These are phyloP conservation scores for Candida argentea DNA, from an alignment of 805 yeast species.

Conservation along the genomic window DNA sequence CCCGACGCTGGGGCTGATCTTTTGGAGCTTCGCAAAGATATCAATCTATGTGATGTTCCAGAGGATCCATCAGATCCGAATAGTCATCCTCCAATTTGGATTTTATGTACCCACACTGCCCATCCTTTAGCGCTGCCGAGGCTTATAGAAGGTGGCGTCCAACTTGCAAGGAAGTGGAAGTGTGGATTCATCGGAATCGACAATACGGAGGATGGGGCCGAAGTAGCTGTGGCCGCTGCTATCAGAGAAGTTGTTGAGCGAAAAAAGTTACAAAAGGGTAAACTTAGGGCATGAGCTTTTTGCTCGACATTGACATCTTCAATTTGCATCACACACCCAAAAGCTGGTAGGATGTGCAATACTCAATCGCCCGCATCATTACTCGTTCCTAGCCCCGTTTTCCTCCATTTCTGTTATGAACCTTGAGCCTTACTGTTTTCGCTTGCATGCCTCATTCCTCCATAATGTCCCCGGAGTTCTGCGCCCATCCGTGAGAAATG, in stretches of 20 bases:
- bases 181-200: constrained; percentile 60
- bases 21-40: constrained; percentile 21
- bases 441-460: too few species aligned
- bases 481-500: too few species aligned
- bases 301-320: too few species aligned
- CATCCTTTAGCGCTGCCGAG: constrained; percentile 52
- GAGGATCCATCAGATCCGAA: constrained; percentile 25
- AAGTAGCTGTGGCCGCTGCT: constrained; percentile 45
- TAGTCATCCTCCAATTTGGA: constrained; percentile 53
- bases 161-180: constrained; percentile 51
- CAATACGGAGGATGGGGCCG: constrained; percentile 42
- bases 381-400: too few species aligned
- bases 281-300: too few species aligned
- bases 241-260: constrained; percentile 52
- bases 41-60: constrained; percentile 17
- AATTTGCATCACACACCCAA: too few species aligned
- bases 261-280: constrained; percentile 9
- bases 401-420: too few species aligned
- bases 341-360: too few species aligned
- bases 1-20: constrained; percentile 10
- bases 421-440: too few species aligned
- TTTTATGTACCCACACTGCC: constrained; percentile 54
- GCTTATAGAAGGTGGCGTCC: constrained; percentile 46
- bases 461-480: too few species aligned
- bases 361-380: too few species aligned